Percentiles rank a stretch among this genome's conserved stretches.
Conservation (phyloP, 2,329 filamentous ascomycete genomes). For the Cladobotryum protrusum region DNA sequence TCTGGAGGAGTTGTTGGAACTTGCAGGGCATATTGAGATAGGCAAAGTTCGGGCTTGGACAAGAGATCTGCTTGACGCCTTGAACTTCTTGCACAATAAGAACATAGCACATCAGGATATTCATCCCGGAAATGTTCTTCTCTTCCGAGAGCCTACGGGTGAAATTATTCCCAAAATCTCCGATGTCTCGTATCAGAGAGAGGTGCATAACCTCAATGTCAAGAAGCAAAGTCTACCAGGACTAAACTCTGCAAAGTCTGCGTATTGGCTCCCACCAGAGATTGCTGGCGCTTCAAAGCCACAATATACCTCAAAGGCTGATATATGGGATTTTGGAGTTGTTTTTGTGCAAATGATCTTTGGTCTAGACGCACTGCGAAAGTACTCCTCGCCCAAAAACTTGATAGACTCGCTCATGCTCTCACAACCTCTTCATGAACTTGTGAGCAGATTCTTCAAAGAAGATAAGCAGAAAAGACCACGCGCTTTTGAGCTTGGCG, state of each 20-base stretch:
- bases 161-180: conserved; percentile 68
- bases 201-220: conserved; percentile 56
- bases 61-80: conserved; percentile 80
- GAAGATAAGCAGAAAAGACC: conserved; percentile 76
- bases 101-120: conserved; percentile 80
- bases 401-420: conserved; percentile 66
- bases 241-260: conserved; percentile 60
- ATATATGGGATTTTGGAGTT: conserved; percentile 92
- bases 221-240: conserved; percentile 47
- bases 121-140: conserved; percentile 70
- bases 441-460: conserved; percentile 80
- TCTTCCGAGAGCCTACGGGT: conserved; percentile 64
- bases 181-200: conserved; percentile 65
- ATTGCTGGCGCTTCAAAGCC: conserved; percentile 56
- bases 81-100: conserved; percentile 80
- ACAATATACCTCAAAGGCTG: conserved; percentile 69
- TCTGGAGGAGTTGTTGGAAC: conserved; percentile 72
- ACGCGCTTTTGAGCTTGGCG: conserved; percentile 67
- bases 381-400: conserved; percentile 71
- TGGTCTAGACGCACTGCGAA: conserved; percentile 67
- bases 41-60: conserved; percentile 81
- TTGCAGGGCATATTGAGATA: conserved; percentile 67
- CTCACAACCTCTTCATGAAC: conserved; percentile 69
- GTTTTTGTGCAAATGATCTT: conserved; percentile 93
- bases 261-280: conserved; percentile 80